phyloP scores from a whole-genome alignment of 2,329 filamentous ascomycete species.

The Aspergillus sp. region DNA sequence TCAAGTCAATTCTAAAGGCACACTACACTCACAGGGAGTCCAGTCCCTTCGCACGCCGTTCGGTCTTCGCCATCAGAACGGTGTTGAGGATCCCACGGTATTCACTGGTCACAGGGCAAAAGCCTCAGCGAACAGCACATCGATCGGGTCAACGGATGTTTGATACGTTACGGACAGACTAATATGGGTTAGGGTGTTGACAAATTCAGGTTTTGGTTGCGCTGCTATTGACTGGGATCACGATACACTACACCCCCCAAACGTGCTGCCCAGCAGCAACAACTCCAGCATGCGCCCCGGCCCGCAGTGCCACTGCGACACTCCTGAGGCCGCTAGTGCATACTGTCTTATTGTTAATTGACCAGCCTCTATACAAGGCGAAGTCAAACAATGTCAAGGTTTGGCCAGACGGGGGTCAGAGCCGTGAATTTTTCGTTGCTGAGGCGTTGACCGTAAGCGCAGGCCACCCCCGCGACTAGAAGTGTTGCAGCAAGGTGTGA shows the following conservation, averaged over 20 bases:
- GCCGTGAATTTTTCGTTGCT: not conserved
- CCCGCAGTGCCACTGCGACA: slow-evolving; percentile 1
- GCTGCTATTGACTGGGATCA: not conserved
- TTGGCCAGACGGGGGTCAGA: not conserved
- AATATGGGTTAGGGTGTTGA: not conserved
- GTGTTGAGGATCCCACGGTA: not conserved
- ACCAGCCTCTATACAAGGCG: not conserved
- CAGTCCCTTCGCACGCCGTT: not conserved
- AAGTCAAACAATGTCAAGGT: slow-evolving; percentile 3
- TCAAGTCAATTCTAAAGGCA: not conserved
- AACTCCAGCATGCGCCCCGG: not conserved
- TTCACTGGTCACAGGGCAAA: not conserved
- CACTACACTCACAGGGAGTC: not conserved
- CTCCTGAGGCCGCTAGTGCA: not conserved
- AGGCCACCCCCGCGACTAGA: not conserved
- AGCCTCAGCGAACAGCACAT: not conserved
- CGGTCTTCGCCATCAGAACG: not conserved
- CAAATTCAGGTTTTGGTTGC: not conserved
- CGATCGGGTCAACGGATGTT: not conserved
- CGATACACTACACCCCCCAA: not conserved
- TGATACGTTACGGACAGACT: not conserved
- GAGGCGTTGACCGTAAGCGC: not conserved
- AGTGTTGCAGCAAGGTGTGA: not conserved
- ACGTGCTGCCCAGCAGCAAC: not conserved
- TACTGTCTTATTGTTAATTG: not conserved